A percentile compares a stretch with the other conserved stretches of the same genome.
Conservation (phyloP, 768 basidiomycete genomes). For the Aureoboletus auriporus region DNA sequence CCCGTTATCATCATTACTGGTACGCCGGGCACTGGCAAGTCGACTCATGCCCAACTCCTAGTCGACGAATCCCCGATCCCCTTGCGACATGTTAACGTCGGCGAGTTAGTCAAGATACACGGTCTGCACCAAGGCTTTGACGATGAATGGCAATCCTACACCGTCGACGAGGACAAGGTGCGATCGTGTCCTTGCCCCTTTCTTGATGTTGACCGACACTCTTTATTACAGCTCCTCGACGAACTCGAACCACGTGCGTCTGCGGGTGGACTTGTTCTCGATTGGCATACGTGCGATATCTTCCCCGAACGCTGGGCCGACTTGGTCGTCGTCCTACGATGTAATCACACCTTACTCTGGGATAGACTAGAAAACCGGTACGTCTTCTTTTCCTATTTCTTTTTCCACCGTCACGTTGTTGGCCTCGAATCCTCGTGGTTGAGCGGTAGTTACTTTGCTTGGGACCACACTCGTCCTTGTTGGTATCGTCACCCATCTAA, state of each 20-base stretch:
- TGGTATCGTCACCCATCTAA: not conserved
- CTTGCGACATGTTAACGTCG: conserved; percentile 82
- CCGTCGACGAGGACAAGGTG: conserved; percentile 95
- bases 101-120: conserved; percentile 83
- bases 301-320: conserved; percentile 98
- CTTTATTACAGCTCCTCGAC: conserved; percentile 67
- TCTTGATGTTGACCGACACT: not conserved
- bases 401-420: too few relatives aligned
- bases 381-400: not conserved
- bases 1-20: conserved; percentile 86
- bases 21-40: conserved; percentile 94
- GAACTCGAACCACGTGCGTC: conserved; percentile 73
- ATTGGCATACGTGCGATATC: conserved; percentile 92
- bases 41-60: conserved; percentile 87
- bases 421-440: too few relatives aligned
- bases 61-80: conserved; percentile 65
- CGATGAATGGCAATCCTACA: conserved; percentile 92
- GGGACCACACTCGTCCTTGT: too few relatives aligned
- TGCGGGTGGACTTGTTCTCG: conserved; percentile 78
- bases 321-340: conserved; percentile 87
- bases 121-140: conserved; percentile 82
- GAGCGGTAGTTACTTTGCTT: too few relatives aligned
- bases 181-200: conserved; percentile 8
- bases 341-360: conserved; percentile 86
- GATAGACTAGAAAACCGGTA: conserved; percentile 88